Evolutionary conservation across 2,329 filamentous ascomycete species (phyloP).

Genomic region (Thermothelomyces thermophilus): DNA sequence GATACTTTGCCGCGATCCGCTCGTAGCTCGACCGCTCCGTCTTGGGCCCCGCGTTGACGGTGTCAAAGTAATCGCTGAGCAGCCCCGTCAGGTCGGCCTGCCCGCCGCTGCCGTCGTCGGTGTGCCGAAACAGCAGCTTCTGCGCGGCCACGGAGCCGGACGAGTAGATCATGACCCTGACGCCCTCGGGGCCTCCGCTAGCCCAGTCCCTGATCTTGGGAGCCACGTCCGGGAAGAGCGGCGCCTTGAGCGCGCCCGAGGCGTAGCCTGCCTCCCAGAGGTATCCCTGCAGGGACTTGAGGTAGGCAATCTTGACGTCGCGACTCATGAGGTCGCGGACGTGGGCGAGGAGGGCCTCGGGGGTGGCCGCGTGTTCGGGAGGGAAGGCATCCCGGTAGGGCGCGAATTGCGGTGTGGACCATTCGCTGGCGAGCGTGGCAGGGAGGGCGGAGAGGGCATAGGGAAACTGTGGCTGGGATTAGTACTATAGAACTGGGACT

Average conservation of each 20-base stretch:
- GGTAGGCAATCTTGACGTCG: constrained; percentile 69
- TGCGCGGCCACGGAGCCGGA: constrained; percentile 75
- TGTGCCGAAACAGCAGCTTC: constrained; percentile 70
- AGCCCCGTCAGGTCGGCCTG: constrained; percentile 52
- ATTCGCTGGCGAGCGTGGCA: constrained; percentile 55
- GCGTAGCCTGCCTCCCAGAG: constrained; percentile 71
- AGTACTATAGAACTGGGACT: background rate
- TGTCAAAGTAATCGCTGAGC: constrained; percentile 68
- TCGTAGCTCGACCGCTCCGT: constrained; percentile 59
- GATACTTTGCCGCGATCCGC: constrained; percentile 49
- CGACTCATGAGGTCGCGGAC: constrained; percentile 62
- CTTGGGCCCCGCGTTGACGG: constrained; percentile 72
- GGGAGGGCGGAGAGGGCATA: constrained; percentile 66
- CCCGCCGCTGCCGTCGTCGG: constrained; percentile 50
- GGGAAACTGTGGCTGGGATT: constrained; percentile 54
- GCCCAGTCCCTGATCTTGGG: constrained; percentile 51
- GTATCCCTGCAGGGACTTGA: constrained; percentile 74
- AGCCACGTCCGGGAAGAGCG: constrained; percentile 69
- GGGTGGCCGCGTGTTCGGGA: constrained; percentile 51
- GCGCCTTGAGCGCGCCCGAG: constrained; percentile 61
- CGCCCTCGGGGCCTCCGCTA: background rate
- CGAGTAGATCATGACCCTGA: constrained; percentile 67
- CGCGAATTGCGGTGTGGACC: constrained; percentile 58
- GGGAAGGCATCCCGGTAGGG: constrained; percentile 68
- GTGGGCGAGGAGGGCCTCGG: constrained; percentile 56